Evolutionary conservation across 257 asterid species (phyloP).

Genomic region (Solanum clarkiae): DNA sequence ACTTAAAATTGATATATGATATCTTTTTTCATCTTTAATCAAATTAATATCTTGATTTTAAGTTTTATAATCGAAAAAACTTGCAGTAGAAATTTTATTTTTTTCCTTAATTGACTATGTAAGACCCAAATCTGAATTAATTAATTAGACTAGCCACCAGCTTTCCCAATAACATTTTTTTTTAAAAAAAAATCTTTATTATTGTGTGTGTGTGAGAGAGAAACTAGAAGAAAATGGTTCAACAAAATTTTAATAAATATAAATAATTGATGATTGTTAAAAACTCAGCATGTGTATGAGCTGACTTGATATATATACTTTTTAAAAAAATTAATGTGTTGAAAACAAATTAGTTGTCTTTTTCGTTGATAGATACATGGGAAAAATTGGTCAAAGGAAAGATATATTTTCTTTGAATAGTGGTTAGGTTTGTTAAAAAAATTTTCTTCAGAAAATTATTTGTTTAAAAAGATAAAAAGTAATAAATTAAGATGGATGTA

Average conservation of each 20-base stretch:
- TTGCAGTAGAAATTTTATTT: too few relatives aligned
- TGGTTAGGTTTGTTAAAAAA: constrained; percentile 7
- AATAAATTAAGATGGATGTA: neutral
- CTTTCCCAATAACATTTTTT: neutral
- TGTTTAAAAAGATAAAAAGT: neutral
- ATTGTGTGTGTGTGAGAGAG: neutral
- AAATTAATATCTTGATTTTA: too few relatives aligned
- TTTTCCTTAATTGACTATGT: neutral
- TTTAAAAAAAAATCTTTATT: too few relatives aligned
- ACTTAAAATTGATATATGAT: too few relatives aligned
- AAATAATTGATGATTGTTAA: neutral
- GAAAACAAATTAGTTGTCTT: neutral
- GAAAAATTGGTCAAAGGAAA: constrained; percentile 7
- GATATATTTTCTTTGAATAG: neutral
- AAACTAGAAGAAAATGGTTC: neutral
- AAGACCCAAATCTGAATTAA: neutral
- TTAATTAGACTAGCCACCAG: neutral
- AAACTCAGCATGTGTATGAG: neutral
- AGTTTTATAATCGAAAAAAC: too few relatives aligned
- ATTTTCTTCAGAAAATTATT: neutral
- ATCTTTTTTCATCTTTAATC: too few relatives aligned
- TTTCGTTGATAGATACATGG: neutral
- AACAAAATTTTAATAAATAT: neutral
- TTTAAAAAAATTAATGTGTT: neutral
- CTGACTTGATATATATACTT: neutral